Evolutionary conservation across 176 grass and related monocot species (phyloP).

Genomic region (Puccinellia tenuiflora): DNA sequence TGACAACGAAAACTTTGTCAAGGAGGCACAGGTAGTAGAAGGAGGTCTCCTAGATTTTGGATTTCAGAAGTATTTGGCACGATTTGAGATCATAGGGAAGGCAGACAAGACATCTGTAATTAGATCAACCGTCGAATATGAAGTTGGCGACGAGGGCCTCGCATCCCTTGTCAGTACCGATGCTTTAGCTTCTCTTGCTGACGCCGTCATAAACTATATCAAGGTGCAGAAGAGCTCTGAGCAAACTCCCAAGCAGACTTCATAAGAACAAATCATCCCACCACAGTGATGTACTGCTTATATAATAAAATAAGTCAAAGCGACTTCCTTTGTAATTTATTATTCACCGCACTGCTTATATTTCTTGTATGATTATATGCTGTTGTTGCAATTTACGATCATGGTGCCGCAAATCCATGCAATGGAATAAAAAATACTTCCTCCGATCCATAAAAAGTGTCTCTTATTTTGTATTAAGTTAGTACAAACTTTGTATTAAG

Average conservation of each 20-base stretch:
- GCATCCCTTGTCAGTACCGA: neutral
- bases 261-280: neutral
- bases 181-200: constrained; percentile 5
- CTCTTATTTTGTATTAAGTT: too few species aligned
- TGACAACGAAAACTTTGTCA: constrained; percentile 21
- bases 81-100: neutral
- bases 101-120: neutral
- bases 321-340: neutral
- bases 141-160: neutral
- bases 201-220: constrained; percentile 27
- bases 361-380: neutral
- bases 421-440: too few species aligned
- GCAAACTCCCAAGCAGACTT: neutral
- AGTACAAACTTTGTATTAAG: too few species aligned
- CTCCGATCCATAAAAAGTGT: too few species aligned
- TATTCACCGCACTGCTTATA: neutral
- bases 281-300: neutral
- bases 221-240: neutral
- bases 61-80: constrained; percentile 22
- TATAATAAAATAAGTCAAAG: neutral
- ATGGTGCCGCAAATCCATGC: too few species aligned
- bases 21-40: constrained; percentile 10
- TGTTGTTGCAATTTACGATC: too few species aligned
- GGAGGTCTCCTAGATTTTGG: constrained; percentile 19
- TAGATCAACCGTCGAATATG: constrained; percentile 28